Evolutionary conservation across 2,329 filamentous ascomycete genomes (phyloP).

Genomic region (Ceratocystiopsis brevicomis): DNA sequence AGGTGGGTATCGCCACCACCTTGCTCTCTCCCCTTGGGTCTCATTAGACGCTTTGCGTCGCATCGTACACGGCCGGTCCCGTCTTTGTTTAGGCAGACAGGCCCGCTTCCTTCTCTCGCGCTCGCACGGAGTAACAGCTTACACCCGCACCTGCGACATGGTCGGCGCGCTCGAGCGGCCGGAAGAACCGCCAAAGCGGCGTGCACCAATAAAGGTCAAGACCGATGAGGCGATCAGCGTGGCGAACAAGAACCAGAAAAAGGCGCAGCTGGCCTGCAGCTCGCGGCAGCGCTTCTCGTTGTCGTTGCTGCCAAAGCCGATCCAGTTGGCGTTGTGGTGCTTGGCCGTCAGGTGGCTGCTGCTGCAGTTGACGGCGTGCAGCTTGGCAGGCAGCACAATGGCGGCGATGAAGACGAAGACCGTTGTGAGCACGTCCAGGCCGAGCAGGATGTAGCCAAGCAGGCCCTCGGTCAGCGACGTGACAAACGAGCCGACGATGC

Average conservation of each 20-base stretch:
- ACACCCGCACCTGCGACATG: conserved; percentile 37
- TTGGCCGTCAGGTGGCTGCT: conserved; percentile 19
- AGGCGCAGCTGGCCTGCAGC: conserved; percentile 54
- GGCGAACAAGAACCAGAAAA: conserved; percentile 62
- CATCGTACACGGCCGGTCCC: too few species aligned
- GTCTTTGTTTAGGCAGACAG: too few species aligned
- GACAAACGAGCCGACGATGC: conserved; percentile 36
- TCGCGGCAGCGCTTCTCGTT: conserved; percentile 50
- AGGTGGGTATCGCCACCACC: too few species aligned
- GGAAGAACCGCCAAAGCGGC: conserved; percentile 24
- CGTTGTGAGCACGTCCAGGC: conserved; percentile 37
- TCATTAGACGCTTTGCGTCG: too few species aligned
- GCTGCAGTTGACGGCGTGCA: conserved; percentile 49
- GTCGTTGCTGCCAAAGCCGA: conserved; percentile 42
- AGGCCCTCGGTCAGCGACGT: conserved; percentile 21
- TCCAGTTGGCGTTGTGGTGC: conserved; percentile 26
- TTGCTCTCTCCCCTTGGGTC: too few species aligned
- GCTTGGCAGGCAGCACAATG: conserved; percentile 50
- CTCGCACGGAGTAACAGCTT: background rate
- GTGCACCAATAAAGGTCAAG: conserved; percentile 34
- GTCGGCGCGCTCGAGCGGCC: conserved; percentile 23
- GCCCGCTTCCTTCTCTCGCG: too few species aligned
- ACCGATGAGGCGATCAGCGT: conserved; percentile 38
- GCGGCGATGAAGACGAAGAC: conserved; percentile 54
- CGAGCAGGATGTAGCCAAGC: conserved; percentile 32